Evolutionary conservation across 1,284 basidiomycete genomes (phyloP).

Genomic region (Pseudozyma tsukubaensis): DNA sequence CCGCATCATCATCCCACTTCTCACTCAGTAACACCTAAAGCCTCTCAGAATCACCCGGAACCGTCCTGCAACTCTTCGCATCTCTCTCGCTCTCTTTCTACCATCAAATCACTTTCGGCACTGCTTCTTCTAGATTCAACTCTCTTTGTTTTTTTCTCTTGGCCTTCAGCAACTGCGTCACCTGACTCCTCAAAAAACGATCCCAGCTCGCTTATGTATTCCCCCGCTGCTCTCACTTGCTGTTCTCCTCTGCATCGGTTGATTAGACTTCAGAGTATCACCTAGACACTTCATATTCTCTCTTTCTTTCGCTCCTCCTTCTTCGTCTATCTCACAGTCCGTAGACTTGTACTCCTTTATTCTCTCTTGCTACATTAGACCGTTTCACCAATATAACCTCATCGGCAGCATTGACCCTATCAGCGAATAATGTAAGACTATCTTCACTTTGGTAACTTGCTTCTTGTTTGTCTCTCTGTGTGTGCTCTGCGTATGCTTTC

Average conservation of each 20-base stretch:
- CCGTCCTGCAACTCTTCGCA: no score
- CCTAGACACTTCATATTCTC: background rate
- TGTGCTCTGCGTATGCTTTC: background rate
- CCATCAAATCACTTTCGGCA: no score
- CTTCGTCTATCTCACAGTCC: background rate
- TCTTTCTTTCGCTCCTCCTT: background rate
- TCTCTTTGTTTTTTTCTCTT: no score
- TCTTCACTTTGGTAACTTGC: background rate
- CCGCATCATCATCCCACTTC: background rate
- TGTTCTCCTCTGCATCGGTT: background rate
- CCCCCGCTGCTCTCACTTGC: no score
- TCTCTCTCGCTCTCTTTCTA: no score
- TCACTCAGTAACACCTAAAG: no score
- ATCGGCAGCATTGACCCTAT: background rate
- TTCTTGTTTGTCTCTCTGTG: background rate
- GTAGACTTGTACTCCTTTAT: background rate
- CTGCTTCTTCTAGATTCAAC: no score
- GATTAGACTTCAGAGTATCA: background rate
- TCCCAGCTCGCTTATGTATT: background rate
- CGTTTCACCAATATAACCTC: background rate
- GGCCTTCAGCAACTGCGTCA: no score
- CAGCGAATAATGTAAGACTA: constrained; percentile 5
- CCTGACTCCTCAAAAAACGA: no score
- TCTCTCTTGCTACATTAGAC: constrained; percentile 10
- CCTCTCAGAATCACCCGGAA: no score